phyloP scores from a whole-genome alignment of 2,329 filamentous ascomycete species.

The Neonectria faginata region DNA sequence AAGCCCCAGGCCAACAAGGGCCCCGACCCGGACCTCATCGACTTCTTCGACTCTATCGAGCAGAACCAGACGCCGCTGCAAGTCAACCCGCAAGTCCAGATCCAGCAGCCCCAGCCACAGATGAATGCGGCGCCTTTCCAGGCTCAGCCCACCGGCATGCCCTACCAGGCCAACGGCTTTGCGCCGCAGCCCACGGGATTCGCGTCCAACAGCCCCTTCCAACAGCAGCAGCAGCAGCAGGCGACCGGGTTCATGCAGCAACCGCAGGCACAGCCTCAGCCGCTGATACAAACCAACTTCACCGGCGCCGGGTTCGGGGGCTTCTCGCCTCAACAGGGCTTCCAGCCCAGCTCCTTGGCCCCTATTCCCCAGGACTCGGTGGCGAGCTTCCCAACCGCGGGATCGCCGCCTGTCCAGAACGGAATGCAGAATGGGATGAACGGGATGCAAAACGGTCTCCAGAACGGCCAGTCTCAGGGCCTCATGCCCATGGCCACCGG shows the following conservation, averaged over 20 bases:
- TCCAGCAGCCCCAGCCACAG: constrained; percentile 52
- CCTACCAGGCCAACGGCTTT: constrained; percentile 42
- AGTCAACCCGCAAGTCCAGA: constrained; percentile 49
- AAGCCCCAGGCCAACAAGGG: constrained; percentile 68
- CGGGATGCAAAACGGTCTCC: constrained; percentile 3
- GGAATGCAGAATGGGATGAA: not conserved
- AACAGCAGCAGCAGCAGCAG: constrained; percentile 49
- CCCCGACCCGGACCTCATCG: constrained; percentile 83
- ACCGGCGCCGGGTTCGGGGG: constrained; percentile 86
- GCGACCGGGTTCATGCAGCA: constrained; percentile 50
- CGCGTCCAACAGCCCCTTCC: constrained; percentile 48
- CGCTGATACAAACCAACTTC: constrained; percentile 61
- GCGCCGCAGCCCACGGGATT: constrained; percentile 50
- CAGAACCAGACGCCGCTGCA: constrained; percentile 83
- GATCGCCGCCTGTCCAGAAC: constrained; percentile 34
- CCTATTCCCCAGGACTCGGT: constrained; percentile 69
- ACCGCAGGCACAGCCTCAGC: constrained; percentile 50
- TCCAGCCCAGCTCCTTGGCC: constrained; percentile 64
- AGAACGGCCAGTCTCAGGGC: constrained; percentile 38
- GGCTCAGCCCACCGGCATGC: constrained; percentile 45
- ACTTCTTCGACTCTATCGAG: constrained; percentile 95
- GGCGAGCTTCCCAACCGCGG: constrained; percentile 51
- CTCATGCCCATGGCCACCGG: constrained; percentile 48
- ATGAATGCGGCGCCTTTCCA: constrained; percentile 49
- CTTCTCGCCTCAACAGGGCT: constrained; percentile 74